Evolutionary conservation across 192 early-diverging fungal genomes (phyloP), one percentile per base, ranked within the genome.

Genomic region (Endogone sp.): DNA sequence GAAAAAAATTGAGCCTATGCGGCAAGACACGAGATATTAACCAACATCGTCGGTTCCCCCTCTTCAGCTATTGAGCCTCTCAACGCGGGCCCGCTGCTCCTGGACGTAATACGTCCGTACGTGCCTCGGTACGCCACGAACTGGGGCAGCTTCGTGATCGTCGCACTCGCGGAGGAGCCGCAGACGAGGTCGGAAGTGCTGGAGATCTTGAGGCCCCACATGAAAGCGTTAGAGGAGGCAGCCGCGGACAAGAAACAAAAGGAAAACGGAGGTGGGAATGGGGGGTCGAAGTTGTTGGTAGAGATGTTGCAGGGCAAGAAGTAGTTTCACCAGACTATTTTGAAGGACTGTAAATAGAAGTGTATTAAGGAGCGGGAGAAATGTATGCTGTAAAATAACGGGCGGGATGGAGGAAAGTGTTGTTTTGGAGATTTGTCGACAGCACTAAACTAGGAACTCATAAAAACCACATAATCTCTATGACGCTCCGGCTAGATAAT

Each of bases 131-230:
- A 71, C 71, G 77, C 77, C 22, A 74, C 72, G 23, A 74, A 74
- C 56, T 68, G 81, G 58, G 58, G 71, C 23, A 79, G 84, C 58
- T 76, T 71, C 62, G 63, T 81, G 44, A 68, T 75, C 9, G 62
- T 75, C 37, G 64, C 75, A 26, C 73, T 75, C 26, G 75, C 76
- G 30, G 79, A 73, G 67, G 79, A 78, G 22, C 65, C 70, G 4
- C 61, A 55, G 0, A 72, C 71, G 32, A 31, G 66, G 23, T 64
- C 70, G 23, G 62, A 67, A 32, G 74, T 73, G 2, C 65, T 65
- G n/a, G 76, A 85, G 60, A 68, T 71, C 3, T 81, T 89, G 64
- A 85, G 88, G 64, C 71, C 84, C 16, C 82, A 86, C 27, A 85
- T 84, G 68, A 81, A 84, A 24, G 78, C 83, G 31, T 82, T 84